Evolutionary conservation across 441 rosid genomes (phyloP).

Genomic region (Eruca vesicaria): DNA sequence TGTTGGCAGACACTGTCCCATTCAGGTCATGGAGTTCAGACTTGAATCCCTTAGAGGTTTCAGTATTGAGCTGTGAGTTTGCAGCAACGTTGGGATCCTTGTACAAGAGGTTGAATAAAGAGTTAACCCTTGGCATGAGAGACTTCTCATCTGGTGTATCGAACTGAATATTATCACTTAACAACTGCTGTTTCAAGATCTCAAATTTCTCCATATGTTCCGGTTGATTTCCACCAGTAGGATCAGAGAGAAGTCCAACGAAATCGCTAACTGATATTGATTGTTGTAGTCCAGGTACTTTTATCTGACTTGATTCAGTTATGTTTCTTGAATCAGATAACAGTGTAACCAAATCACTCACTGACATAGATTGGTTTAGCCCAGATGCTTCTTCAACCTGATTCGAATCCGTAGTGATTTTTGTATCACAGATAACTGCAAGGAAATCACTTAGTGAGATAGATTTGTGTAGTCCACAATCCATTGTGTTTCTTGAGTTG

Average conservation of each 20-base stretch:
- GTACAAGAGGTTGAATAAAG: constrained; percentile 92
- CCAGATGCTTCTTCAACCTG: constrained; percentile 50
- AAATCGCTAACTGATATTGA: constrained; percentile 91
- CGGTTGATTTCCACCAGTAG: constrained; percentile 49
- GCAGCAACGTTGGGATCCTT: constrained; percentile 54
- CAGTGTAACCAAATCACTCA: constrained; percentile 31
- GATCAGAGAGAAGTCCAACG: constrained; percentile 72
- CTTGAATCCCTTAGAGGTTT: constrained; percentile 41
- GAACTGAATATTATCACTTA: constrained; percentile 72
- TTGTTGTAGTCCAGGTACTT: constrained; percentile 79
- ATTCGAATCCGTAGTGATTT: constrained; percentile 46
- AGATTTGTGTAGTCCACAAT: constrained; percentile 61
- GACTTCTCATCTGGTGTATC: constrained; percentile 85
- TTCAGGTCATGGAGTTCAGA: constrained; percentile 32
- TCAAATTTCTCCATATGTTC: constrained; percentile 60
- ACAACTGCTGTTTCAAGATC: constrained; percentile 77
- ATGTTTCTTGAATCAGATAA: constrained; percentile 50
- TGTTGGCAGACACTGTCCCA: constrained; percentile 41
- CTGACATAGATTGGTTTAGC: constrained; percentile 32
- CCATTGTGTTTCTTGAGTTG: constrained; percentile 52
- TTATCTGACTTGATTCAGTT: constrained; percentile 72
- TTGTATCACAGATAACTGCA: constrained; percentile 63
- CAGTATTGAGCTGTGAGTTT: constrained; percentile 59
- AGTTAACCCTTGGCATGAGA: constrained; percentile 95
- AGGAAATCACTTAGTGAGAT: constrained; percentile 88